Conservation (phyloP, 1,139 yeast genomes). For the Tardiomyces blankii region DNA sequence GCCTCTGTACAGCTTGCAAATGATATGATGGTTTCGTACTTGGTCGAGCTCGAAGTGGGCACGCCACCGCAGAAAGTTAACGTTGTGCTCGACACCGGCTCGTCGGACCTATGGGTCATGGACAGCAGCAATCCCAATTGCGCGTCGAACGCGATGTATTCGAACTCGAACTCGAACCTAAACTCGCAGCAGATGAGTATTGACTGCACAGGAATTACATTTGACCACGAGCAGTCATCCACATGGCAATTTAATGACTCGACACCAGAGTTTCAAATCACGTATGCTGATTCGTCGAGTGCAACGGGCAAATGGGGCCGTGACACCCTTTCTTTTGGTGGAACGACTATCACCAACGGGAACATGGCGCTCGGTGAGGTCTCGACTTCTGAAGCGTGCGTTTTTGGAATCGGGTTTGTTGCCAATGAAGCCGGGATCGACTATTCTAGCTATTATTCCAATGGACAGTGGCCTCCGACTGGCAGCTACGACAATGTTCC, state of each 20-base stretch:
- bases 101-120: constrained; percentile 10
- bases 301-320: not conserved
- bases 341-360: not conserved
- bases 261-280: constrained; percentile 15
- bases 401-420: constrained; percentile 14
- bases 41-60: constrained; percentile 5
- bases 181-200: not conserved
- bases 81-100: constrained; percentile 9
- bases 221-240: constrained; percentile 9
- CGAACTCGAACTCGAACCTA: too few species aligned
- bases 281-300: constrained; percentile 1
- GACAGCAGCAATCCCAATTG: constrained; percentile 19
- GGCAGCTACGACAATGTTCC: constrained; percentile 13
- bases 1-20: not conserved
- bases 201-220: constrained; percentile 10
- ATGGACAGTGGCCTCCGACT: not conserved
- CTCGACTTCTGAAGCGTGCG: not conserved
- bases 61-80: constrained; percentile 7
- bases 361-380: not conserved
- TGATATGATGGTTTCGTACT: not conserved
- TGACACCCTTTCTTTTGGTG: not conserved
- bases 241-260: constrained; percentile 7
- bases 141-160: constrained; percentile 44
- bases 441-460: constrained; percentile 8
- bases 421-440: constrained; percentile 8